Evolutionary conservation across 2,329 filamentous ascomycete species (phyloP), one percentile per base, ranked within the genome.

Genomic region (Tothia fuscella): DNA sequence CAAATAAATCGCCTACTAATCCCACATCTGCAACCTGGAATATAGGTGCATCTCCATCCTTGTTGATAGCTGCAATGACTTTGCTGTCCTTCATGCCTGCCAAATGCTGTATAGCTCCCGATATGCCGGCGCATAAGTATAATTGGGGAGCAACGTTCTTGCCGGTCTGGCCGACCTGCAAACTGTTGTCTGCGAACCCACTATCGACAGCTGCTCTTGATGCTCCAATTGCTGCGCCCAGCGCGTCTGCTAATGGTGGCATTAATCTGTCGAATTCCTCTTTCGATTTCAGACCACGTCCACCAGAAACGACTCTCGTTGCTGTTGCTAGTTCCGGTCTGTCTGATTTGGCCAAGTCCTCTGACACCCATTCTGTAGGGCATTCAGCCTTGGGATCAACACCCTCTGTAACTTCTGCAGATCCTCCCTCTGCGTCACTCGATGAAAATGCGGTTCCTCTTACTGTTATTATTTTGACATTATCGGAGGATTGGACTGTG

Each of bases 51-150:
- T 98, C 91, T 4, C 79, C 70, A 57, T 98, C 91, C 70, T 98
- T 98, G 72, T 98, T 98, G 58, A 98, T 96, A 12, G 86, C 86
- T 17, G 89, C 91, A 66, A 98, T 98, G 45, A 98, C 91, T 70
- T 98, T 98, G 70, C 87, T 95, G 59, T 98, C 91, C 74, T 98
- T 98, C 91, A 98, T 98, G 58, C 91, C 91, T 24, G 91, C 91
- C 64, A 98, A 65, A 70, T 98, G 91, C 67, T 98, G 91, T 53
- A 98, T 98, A 17, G 91, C 91, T 41, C 91, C 91, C 6, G 86
- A 94, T 53, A 98, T 96, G 56, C 91, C 91, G 10, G 89, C 88
- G 41, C 87, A 93, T 51, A 98, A 73, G 60, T 98, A 98, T 47
- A 98, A 69, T 63, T 98, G 81, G 46, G 91, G 91, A 35, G 91